Base-by-base conservation (phyloP, 2,329 filamentous ascomycete species). In the Botryotinia calthae region DNA sequence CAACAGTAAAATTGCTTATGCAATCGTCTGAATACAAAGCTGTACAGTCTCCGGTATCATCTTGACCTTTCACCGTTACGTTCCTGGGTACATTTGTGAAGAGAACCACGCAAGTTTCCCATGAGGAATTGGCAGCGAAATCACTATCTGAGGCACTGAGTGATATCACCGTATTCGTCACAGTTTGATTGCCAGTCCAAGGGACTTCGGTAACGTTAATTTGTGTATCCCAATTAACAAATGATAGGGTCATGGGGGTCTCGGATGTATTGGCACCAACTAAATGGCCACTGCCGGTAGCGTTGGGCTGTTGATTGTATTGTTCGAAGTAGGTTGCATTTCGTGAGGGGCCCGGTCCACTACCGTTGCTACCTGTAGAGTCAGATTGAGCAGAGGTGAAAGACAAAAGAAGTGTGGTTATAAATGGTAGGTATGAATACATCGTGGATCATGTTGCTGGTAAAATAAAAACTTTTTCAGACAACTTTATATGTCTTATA, bases 141-240 rank as follows among this genome's bases (percentile, higher is more conserved):
- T 54, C 18, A 10, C 54, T 44, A 9, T 54, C 44, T 14, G 44
- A n/a, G 2, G 59, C 22, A 6, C 18, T 31, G 4, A 71, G 34
- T 7, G 59, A 65, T 18, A 71, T 65, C n/a, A 71, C 69, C 22
- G 58, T 64, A n/a, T 64, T 71, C 5, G 69, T 71, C 9, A 54
- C 20, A 5, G 34, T 44, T 25, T 64, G 44, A 12, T 64, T 64
- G 14, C 14, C n/a, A 12, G 9, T 42, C 69, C 58, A 71, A 9
- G 44, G 69, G 18, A 71, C 34, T 31, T 65, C 69, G n/a, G 59
- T 71, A 18, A 71, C 69, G 12, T 65, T 71, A 8, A 71, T 54
- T 51, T 22, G 46, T 14, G 69, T 54, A 22, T 44, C 44, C 59
- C 69, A 71, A 0, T 3, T 18, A 4, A 28, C 58, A 8, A 37